Evolutionary conservation across 305 asterid genomes (phyloP).

Genomic region (Fraxinus nigra): DNA sequence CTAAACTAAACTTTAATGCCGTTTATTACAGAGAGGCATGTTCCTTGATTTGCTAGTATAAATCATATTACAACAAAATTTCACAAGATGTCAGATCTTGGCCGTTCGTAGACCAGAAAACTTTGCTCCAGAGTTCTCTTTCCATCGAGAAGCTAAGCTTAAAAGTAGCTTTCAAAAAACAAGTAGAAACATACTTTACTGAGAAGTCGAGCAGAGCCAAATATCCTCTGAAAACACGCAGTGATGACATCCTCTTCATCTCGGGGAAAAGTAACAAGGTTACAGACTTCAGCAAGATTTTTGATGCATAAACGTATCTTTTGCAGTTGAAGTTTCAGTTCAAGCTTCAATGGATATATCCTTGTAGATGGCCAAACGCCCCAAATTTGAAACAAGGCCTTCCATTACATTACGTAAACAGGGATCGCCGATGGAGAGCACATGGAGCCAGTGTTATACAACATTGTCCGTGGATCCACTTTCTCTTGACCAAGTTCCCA

Average conservation of each 20-base stretch:
- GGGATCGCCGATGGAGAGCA: not conserved
- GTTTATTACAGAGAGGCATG: not conserved
- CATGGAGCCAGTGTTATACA: not conserved
- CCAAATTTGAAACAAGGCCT: not conserved
- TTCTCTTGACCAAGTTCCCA: not conserved
- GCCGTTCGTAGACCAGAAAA: not conserved
- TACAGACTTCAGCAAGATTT: conserved; percentile 1
- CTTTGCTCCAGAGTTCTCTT: not conserved
- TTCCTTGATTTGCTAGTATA: not conserved
- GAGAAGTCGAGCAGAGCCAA: not conserved
- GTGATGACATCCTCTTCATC: not conserved
- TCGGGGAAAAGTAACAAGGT: not conserved
- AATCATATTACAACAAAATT: not conserved
- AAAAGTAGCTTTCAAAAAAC: not conserved
- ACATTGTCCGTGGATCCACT: not conserved
- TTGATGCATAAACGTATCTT: not conserved
- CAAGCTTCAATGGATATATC: not conserved
- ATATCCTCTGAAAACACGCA: not conserved
- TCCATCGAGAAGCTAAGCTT: not conserved
- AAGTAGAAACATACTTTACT: not conserved
- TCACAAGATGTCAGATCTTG: not conserved
- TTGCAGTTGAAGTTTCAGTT: not conserved
- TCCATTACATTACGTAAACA: not conserved
- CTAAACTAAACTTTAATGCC: not conserved
- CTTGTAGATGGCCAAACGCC: not conserved